Conservation (phyloP, 2,329 filamentous ascomycete species). For the Fusarium sp. region DNA sequence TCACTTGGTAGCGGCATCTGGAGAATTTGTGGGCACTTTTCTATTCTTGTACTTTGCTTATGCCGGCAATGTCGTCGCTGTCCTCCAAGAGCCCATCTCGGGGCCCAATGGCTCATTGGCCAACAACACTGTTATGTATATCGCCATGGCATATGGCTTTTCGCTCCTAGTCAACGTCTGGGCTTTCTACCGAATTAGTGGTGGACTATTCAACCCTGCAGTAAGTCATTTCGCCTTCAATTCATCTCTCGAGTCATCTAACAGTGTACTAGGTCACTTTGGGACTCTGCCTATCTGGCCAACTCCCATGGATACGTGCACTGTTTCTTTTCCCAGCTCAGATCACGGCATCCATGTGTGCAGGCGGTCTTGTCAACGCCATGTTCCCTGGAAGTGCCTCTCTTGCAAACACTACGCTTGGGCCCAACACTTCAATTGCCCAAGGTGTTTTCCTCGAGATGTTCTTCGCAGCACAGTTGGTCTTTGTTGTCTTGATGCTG, state of each 20-base stretch:
- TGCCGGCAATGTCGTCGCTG: conserved; percentile 39
- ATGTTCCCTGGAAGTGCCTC: conserved; percentile 65
- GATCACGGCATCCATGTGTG: conserved; percentile 64
- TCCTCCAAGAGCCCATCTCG: conserved; percentile 20
- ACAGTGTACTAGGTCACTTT: conserved; percentile 32
- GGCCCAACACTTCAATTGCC: conserved; percentile 58
- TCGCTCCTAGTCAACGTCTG: conserved; percentile 63
- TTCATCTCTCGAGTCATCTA: not conserved
- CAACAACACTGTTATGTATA: conserved; percentile 29
- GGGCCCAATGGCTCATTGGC: conserved; percentile 22
- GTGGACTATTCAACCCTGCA: conserved; percentile 57
- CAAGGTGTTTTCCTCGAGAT: conserved; percentile 73
- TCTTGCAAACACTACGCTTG: conserved; percentile 62
- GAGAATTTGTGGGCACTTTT: conserved; percentile 38
- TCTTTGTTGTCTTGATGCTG: conserved; percentile 73
- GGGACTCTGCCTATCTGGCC: conserved; percentile 33
- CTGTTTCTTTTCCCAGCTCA: conserved; percentile 63
- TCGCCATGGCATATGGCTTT: conserved; percentile 41
- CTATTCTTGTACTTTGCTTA: conserved; percentile 43
- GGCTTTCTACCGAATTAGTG: conserved; percentile 64
- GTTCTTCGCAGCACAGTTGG: conserved; percentile 69
- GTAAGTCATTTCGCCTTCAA: not conserved
- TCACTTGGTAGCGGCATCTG: conserved; percentile 40
- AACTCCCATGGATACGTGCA: conserved; percentile 35
- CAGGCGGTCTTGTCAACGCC: conserved; percentile 64